A percentile compares a stretch with the other conserved stretches of the same genome.
Evolutionary conservation across 1,284 basidiomycete species (phyloP).

Genomic region (Leucoagaricus sp.): DNA sequence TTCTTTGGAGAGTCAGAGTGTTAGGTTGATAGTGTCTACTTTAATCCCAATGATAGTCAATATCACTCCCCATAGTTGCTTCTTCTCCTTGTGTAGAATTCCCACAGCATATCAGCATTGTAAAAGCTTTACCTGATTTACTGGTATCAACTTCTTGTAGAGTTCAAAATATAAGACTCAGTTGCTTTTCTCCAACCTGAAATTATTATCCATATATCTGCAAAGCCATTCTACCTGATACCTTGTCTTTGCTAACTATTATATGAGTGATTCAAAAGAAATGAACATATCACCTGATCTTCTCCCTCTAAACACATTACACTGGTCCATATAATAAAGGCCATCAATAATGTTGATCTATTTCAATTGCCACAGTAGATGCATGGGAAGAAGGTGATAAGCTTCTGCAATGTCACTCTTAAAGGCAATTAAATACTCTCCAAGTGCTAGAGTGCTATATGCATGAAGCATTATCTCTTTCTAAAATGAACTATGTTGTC

Average conservation of each 20-base stretch:
- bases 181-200: no score
- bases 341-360: constrained; percentile 36
- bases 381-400: constrained; percentile 37
- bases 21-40: constrained; percentile 32
- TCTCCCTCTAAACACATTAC: constrained; percentile 27
- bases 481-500: neutral
- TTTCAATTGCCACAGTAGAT: constrained; percentile 44
- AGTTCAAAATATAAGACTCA: neutral
- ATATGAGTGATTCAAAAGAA: constrained; percentile 23
- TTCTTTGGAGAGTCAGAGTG: constrained; percentile 26
- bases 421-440: constrained; percentile 22
- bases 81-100: constrained; percentile 38
- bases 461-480: neutral
- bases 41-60: constrained; percentile 40
- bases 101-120: constrained; percentile 34
- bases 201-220: neutral
- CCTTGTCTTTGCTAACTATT: neutral
- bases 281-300: constrained; percentile 22
- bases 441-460: no score
- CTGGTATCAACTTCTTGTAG: neutral
- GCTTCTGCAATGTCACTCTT: constrained; percentile 43
- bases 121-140: neutral
- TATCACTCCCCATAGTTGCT: constrained; percentile 33
- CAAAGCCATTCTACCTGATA: neutral
- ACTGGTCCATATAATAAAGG: constrained; percentile 26